Conservation (phyloP, 2,329 filamentous ascomycete genomes). For the Apiospora kogelbergensis region DNA sequence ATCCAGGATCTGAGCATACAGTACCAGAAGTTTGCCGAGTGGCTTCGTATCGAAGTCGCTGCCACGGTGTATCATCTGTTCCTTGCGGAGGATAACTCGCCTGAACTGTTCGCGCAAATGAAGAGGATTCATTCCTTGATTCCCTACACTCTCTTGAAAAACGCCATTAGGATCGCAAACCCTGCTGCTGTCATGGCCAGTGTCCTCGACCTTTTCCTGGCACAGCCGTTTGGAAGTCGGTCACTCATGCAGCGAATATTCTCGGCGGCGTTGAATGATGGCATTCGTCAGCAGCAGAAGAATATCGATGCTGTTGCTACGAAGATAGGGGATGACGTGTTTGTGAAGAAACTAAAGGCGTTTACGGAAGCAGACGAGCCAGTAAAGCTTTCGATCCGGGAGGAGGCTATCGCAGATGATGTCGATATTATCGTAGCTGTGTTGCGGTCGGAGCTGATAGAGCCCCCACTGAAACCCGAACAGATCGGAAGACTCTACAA, state of each 20-base stretch:
- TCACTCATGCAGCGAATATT: slow-evolving; percentile 95
- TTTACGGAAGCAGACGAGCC: slow-evolving; percentile 77
- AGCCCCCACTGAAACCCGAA: slow-evolving; percentile 67
- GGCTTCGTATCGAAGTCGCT: slow-evolving; percentile 94
- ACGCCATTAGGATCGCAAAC: slow-evolving; percentile 94
- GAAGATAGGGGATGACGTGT: slow-evolving; percentile 79
- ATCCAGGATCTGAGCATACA: slow-evolving; percentile 89
- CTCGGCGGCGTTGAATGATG: slow-evolving; percentile 85
- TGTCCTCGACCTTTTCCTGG: slow-evolving; percentile 90
- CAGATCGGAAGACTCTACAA: slow-evolving; percentile 89
- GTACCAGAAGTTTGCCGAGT: slow-evolving; percentile 97
- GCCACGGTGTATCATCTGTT: slow-evolving; percentile 97
- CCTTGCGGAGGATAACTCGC: slow-evolving; percentile 95
- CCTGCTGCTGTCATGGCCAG: slow-evolving; percentile 97
- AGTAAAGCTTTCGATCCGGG: slow-evolving; percentile 70
- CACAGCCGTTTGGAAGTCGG: slow-evolving; percentile 87
- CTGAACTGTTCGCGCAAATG: slow-evolving; percentile 90
- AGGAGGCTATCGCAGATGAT: slow-evolving; percentile 70
- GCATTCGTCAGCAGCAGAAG: slow-evolving; percentile 82
- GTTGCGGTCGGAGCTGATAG: slow-evolving; percentile 73
- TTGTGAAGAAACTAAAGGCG: slow-evolving; percentile 77
- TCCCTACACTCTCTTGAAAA: slow-evolving; percentile 91
- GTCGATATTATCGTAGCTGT: slow-evolving; percentile 86
- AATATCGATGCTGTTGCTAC: slow-evolving; percentile 75
- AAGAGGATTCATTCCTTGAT: slow-evolving; percentile 94